Evolutionary conservation across 371 early-diverging fungal genomes (phyloP).

Genomic region (Coemansia sp.): DNA sequence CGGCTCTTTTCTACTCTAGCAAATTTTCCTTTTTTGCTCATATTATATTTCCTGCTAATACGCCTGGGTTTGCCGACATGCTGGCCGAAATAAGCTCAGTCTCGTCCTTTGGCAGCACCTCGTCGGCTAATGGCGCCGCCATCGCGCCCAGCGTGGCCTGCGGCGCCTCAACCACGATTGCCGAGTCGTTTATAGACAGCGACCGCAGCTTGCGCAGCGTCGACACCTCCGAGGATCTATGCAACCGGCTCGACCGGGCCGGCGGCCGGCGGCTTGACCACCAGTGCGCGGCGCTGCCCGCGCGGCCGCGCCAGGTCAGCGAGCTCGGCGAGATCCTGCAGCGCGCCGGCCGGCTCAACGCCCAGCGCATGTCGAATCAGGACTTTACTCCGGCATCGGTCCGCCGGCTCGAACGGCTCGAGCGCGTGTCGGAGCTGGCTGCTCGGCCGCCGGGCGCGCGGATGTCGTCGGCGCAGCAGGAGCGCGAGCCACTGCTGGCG

Average conservation of each 20-base stretch:
- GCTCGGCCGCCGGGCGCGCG: neutral
- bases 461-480: neutral
- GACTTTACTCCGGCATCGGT: slow-evolving; percentile 27
- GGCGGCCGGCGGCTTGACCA: slow-evolving; percentile 21
- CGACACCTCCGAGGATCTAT: slow-evolving; percentile 17
- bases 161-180: slow-evolving; percentile 11
- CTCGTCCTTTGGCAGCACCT: neutral
- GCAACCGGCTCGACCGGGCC: slow-evolving; percentile 25
- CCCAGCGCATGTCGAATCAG: slow-evolving; percentile 36
- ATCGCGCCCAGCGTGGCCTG: slow-evolving; percentile 3
- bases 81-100: neutral
- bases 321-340: slow-evolving; percentile 40
- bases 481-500: slow-evolving; percentile 24
- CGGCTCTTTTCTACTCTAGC: too few relatives aligned
- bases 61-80: neutral
- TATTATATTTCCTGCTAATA: neutral
- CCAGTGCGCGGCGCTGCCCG: slow-evolving; percentile 23
- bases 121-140: neutral
- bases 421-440: slow-evolving; percentile 16
- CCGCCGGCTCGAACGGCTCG: slow-evolving; percentile 23
- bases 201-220: neutral
- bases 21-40: neutral
- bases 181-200: neutral
- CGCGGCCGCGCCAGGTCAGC: slow-evolving; percentile 3
- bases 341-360: slow-evolving; percentile 21